Evolutionary conservation across 1,139 yeast genomes (phyloP).

Genomic region (Suhomyces atakaporum): DNA sequence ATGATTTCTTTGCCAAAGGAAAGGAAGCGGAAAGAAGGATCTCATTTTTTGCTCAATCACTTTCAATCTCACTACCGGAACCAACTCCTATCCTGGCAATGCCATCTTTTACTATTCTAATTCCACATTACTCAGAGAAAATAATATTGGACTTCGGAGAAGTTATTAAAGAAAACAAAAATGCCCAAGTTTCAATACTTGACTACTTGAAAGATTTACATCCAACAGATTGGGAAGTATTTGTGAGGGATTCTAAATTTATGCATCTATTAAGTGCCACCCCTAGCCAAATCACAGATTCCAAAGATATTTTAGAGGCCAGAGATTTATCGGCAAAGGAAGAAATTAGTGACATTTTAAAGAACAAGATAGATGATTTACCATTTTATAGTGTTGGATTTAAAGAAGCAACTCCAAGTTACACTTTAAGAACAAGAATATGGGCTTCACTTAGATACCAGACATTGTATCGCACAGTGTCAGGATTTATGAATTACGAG

Average conservation of each 20-base stretch:
- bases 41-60: conserved; percentile 84
- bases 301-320: neutral
- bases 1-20: conserved; percentile 51
- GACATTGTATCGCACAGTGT: conserved; percentile 54
- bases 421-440: conserved; percentile 52
- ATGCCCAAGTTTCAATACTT: conserved; percentile 51
- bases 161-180: conserved; percentile 57
- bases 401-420: conserved; percentile 48
- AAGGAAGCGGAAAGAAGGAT: conserved; percentile 81
- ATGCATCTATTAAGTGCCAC: conserved; percentile 22
- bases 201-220: conserved; percentile 54
- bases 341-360: conserved; percentile 26
- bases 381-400: conserved; percentile 77
- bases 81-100: conserved; percentile 70
- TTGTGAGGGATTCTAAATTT: conserved; percentile 57
- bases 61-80: conserved; percentile 76
- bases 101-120: conserved; percentile 79
- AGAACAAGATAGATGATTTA: conserved; percentile 52
- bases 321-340: conserved; percentile 6
- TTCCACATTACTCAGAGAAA: conserved; percentile 86
- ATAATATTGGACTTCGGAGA: conserved; percentile 66
- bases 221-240: conserved; percentile 53
- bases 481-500: conserved; percentile 61
- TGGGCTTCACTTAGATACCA: conserved; percentile 63
- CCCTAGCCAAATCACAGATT: neutral